These are phyloP conservation scores for Ormosia emarginata DNA, from an alignment of 306 rosid genomes.

Conservation along the genomic window DNA sequence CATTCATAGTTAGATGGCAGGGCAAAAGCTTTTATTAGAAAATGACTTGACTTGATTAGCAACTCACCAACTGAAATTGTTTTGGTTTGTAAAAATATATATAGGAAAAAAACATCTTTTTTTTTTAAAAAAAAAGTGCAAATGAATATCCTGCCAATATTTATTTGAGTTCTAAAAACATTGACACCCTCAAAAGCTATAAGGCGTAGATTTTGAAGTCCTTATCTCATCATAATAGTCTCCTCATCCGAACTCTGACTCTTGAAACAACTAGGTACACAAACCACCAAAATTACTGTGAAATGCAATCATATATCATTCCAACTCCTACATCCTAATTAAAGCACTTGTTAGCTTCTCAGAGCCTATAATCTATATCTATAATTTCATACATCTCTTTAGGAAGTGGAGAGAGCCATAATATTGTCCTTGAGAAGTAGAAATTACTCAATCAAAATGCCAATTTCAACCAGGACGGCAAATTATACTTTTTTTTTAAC, in stretches of 20 bases:
- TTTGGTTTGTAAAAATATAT: background rate
- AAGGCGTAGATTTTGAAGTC: background rate
- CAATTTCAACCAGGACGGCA: background rate
- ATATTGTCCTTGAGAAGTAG: background rate
- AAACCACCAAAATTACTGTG: background rate
- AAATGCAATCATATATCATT: background rate
- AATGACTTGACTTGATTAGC: constrained; percentile 40
- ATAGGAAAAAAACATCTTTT: background rate
- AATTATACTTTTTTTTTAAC: background rate
- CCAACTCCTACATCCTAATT: background rate
- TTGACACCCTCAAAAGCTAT: background rate
- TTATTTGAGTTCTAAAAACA: background rate
- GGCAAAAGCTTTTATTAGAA: constrained; percentile 35
- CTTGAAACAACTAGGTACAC: background rate
- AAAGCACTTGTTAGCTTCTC: background rate
- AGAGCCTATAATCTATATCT: background rate
- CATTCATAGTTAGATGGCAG: constrained; percentile 33
- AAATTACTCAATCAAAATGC: constrained; percentile 10
- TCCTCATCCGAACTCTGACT: background rate
- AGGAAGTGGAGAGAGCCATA: background rate
- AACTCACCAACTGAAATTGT: constrained; percentile 27
- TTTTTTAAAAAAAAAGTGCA: background rate
- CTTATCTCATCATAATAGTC: background rate
- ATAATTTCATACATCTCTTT: background rate
- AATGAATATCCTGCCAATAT: background rate